phyloP scores from a whole-genome alignment of 768 basidiomycete species.

The Auricularia sp. region DNA sequence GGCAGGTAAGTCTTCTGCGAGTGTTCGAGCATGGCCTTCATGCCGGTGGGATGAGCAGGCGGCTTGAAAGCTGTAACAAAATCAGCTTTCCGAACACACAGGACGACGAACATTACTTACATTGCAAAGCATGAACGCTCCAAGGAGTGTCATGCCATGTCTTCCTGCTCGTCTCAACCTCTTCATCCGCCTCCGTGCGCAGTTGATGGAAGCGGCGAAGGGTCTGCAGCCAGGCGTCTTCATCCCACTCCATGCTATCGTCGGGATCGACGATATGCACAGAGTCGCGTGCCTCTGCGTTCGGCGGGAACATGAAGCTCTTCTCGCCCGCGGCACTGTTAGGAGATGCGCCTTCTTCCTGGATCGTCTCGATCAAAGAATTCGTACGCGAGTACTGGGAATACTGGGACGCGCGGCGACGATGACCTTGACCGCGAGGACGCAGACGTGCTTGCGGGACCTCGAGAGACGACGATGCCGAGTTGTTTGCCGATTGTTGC shows the following conservation, averaged over 20 bases:
- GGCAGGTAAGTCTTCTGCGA: constrained; percentile 63
- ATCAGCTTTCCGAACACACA: constrained; percentile 1
- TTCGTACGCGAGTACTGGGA: constrained; percentile 41
- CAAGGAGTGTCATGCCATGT: constrained; percentile 64
- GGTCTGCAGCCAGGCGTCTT: constrained; percentile 55
- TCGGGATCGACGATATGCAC: constrained; percentile 1
- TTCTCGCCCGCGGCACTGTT: constrained; percentile 5
- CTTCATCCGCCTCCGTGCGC: constrained; percentile 54
- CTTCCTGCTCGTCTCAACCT: constrained; percentile 56
- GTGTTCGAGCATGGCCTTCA: constrained; percentile 64
- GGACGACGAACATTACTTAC: constrained; percentile 32
- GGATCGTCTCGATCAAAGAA: constrained; percentile 72
- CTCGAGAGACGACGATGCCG: constrained; percentile 31
- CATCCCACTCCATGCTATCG: constrained; percentile 38
- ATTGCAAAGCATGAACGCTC: constrained; percentile 61
- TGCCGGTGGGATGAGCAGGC: constrained; percentile 50
- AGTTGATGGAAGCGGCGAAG: constrained; percentile 62
- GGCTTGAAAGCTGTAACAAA: constrained; percentile 53
- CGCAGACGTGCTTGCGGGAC: constrained; percentile 37
- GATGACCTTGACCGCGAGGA: constrained; percentile 57
- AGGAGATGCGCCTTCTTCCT: constrained; percentile 46
- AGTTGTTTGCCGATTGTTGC: constrained; percentile 37
- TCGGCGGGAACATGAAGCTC: constrained; percentile 5
- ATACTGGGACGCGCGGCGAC: constrained; percentile 56
- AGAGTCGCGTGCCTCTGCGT: constrained; percentile 3